Conservation (phyloP, 1,284 basidiomycete species). For the Heterobasidion occidentale region DNA sequence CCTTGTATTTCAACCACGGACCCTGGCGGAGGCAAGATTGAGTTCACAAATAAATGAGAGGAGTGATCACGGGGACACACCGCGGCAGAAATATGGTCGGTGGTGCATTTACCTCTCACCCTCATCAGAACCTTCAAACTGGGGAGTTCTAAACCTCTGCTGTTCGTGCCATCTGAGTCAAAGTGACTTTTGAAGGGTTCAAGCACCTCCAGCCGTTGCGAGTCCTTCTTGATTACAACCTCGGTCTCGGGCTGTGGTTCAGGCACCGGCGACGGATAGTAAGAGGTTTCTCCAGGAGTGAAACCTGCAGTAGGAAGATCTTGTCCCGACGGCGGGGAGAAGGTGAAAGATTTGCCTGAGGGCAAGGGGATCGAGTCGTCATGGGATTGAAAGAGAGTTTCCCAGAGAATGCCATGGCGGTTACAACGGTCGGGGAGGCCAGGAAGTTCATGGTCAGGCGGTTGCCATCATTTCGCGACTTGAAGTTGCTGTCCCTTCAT, state of each 20-base stretch:
- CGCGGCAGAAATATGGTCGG: conserved; percentile 95
- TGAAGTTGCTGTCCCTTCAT: conserved; percentile 66
- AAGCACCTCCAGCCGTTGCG: conserved; percentile 82
- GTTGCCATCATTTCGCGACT: conserved; percentile 97
- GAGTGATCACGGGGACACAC: conserved; percentile 30
- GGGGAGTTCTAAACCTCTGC: conserved; percentile 70
- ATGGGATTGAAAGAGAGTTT: conserved; percentile 93
- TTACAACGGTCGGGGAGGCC: conserved; percentile 94
- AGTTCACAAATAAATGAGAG: not conserved
- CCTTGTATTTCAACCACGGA: conserved; percentile 98
- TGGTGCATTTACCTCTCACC: conserved; percentile 96
- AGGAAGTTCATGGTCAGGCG: conserved; percentile 96
- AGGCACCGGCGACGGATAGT: conserved; percentile 77
- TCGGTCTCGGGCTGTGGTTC: conserved; percentile 71
- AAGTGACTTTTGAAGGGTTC: conserved; percentile 86
- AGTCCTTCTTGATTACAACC: conserved; percentile 74
- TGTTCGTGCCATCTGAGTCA: conserved; percentile 35
- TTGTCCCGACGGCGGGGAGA: conserved; percentile 78
- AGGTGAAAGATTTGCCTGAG: conserved; percentile 78
- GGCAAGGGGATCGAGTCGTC: conserved; percentile 76
- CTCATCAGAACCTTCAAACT: conserved; percentile 80
- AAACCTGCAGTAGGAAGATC: conserved; percentile 85
- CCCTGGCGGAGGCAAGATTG: conserved; percentile 40
- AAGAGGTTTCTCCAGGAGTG: conserved; percentile 69
- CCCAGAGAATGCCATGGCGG: conserved; percentile 95